Base-by-base conservation (phyloP, 2,329 filamentous ascomycete species). In the Didymosphaeria variabile region DNA sequence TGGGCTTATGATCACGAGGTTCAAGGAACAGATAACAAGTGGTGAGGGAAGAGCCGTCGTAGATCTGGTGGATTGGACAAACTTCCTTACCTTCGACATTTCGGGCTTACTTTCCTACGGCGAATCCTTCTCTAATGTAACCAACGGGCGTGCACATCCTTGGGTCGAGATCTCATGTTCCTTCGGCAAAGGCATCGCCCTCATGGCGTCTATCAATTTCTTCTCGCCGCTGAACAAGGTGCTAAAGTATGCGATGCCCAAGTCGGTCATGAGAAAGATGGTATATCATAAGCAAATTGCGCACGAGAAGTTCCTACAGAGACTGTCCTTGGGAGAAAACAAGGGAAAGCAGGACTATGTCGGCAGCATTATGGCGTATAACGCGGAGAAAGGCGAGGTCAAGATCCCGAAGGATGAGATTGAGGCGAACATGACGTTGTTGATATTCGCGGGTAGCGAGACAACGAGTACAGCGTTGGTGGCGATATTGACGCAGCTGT, bases 31-130 rank as follows among this genome's bases (percentile, higher is more conserved):
- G 36, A 38, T 23, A 19, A 12, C 36, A 13, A 13, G 6, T 17
- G 23, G 59, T 12, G 62, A 57, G 19, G 58, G 55, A 12, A 38
- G 40, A 64, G 76, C 60, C 62, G 73, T 53, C 38, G 46, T 65
- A 2, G 49, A 67, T 47, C 46, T 65, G 8, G 56, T 55, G 15
- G 34, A 59, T 29, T 69, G 65, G 67, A 45, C 64, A n/a, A 64
- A 68, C 42, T 66, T 58, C 47, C 50, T 64, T 3, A 67, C 61
- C 1, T 71, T 72, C 49, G 67, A 72, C 29, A 63, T 72, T 5
- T 65, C 67, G 57, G 81, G 81, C 9, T 79, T 80, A 61, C 76
- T 86, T 34, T 82, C 84, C 0, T 86, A 86, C 64, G 84, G 84
- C 0, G 79, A 82, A 5, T 78, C 82, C 0, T 86, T 72, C 23